These are phyloP conservation scores for Escallonia herrerae DNA, from an alignment of 129 eudicot genomes.

Conservation along the genomic window DNA sequence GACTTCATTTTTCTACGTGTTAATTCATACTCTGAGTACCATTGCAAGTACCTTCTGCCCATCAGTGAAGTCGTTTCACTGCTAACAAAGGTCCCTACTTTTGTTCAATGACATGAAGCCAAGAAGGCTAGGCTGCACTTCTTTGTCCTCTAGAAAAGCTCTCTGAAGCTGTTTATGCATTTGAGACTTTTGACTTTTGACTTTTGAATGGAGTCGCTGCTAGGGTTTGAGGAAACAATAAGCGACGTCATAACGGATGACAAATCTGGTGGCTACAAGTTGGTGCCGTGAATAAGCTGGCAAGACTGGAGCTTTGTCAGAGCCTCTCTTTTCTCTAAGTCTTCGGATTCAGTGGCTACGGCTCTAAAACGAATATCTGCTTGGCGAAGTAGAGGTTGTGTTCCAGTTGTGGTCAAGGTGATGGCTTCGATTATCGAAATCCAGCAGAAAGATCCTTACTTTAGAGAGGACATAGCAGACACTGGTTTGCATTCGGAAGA, in stretches of 20 bases:
- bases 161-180: too few relatives aligned
- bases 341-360: constrained; percentile 28
- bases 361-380: constrained; percentile 67
- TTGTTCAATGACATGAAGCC: too few relatives aligned
- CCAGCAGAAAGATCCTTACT: constrained; percentile 71
- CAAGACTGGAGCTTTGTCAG: constrained; percentile 77
- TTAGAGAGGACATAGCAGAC: constrained; percentile 36
- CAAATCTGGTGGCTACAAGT: constrained; percentile 30
- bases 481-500: constrained; percentile 51
- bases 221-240: constrained; percentile 50
- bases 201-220: constrained; percentile 9
- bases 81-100: too few relatives aligned
- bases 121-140: too few relatives aligned
- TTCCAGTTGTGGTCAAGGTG: constrained; percentile 61
- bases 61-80: too few relatives aligned
- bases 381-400: constrained; percentile 85
- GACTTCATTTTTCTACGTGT: too few relatives aligned
- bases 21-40: too few relatives aligned
- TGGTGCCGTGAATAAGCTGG: constrained; percentile 93
- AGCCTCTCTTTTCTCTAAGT: constrained; percentile 66
- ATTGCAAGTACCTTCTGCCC: too few relatives aligned
- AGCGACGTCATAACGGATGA: constrained; percentile 23
- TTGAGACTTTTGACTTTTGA: too few relatives aligned
- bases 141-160: too few relatives aligned
- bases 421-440: constrained; percentile 79